Conservation (phyloP, 1,284 basidiomycete species). For the Ustilago sp. region DNA sequence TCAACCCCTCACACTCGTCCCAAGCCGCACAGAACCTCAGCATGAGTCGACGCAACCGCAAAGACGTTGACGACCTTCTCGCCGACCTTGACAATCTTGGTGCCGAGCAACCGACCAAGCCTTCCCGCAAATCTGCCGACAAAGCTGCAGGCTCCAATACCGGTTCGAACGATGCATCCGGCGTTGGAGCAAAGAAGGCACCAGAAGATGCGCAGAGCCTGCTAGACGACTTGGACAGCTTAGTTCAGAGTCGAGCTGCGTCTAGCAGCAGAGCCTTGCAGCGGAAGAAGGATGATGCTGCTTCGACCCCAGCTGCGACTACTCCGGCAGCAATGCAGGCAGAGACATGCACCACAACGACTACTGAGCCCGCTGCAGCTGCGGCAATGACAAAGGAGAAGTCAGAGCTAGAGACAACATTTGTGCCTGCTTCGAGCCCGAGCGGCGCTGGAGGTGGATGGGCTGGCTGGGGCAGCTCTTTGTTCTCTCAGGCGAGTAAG, state of each 20-base stretch:
- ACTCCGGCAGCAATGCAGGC: conserved; percentile 2
- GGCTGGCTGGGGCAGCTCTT: conserved; percentile 75
- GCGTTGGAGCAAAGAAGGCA: conserved; percentile 27
- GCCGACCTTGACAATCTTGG: conserved; percentile 65
- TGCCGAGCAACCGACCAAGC: conserved; percentile 33
- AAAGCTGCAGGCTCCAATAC: conserved; percentile 11
- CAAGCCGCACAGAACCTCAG: conserved; percentile 11
- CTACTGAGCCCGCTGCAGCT: conserved; percentile 2
- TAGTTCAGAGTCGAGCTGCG: conserved; percentile 63
- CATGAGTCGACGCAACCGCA: conserved; percentile 51
- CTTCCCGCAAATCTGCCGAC: conserved; percentile 35
- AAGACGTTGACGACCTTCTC: conserved; percentile 67
- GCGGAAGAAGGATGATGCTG: conserved; percentile 36
- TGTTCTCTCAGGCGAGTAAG: conserved; percentile 71
- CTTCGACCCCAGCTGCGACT: background rate
- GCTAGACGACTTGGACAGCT: conserved; percentile 66
- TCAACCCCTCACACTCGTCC: background rate
- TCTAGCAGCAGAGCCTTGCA: conserved; percentile 39
- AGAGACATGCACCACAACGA: conserved; percentile 5
- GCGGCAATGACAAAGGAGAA: conserved; percentile 5
- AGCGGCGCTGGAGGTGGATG: conserved; percentile 75
- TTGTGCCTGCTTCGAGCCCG: conserved; percentile 74
- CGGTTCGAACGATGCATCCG: conserved; percentile 8
- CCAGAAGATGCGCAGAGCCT: conserved; percentile 65
- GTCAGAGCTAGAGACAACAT: conserved; percentile 66